Percentiles rank a stretch among this genome's conserved stretches.
Conservation (phyloP, 139 green algal genomes). For the Chlamydomonas sphaeroides region DNA sequence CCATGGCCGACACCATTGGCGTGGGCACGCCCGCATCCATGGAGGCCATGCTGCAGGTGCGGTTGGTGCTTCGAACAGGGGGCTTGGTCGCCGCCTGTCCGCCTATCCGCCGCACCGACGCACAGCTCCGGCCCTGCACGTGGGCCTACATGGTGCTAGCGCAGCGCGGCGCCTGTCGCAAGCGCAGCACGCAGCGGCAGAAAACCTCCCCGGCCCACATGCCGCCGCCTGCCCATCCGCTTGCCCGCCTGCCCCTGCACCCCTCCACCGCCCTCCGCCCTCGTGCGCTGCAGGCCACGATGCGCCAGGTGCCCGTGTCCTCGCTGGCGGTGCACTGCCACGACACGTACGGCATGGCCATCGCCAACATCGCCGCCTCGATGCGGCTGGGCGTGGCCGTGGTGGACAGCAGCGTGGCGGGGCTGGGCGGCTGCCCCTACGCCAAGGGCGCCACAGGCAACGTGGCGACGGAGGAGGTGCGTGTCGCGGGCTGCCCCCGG, state of each 20-base stretch:
- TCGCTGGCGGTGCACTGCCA: slow-evolving; percentile 92
- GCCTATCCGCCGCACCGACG: too few species aligned
- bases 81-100: too few species aligned
- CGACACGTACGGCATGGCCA: slow-evolving; percentile 93
- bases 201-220: too few species aligned
- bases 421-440: slow-evolving; percentile 94
- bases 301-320: slow-evolving; percentile 58
- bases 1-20: slow-evolving; percentile 92
- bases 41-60: slow-evolving; percentile 77
- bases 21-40: slow-evolving; percentile 84
- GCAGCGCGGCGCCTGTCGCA: too few species aligned
- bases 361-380: slow-evolving; percentile 90
- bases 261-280: not conserved
- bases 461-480: slow-evolving; percentile 93
- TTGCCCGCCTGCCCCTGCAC: too few species aligned
- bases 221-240: too few species aligned
- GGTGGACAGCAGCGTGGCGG: slow-evolving; percentile 81
- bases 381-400: slow-evolving; percentile 74
- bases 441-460: slow-evolving; percentile 91
- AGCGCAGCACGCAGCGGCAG: too few species aligned
- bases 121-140: too few species aligned
- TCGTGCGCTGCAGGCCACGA: slow-evolving; percentile 9
- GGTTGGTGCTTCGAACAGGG: too few species aligned
- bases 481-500: too few species aligned
- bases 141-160: not conserved